Conservation (phyloP, 345 rosid genomes). For the Cardiospermum halicacabum region DNA sequence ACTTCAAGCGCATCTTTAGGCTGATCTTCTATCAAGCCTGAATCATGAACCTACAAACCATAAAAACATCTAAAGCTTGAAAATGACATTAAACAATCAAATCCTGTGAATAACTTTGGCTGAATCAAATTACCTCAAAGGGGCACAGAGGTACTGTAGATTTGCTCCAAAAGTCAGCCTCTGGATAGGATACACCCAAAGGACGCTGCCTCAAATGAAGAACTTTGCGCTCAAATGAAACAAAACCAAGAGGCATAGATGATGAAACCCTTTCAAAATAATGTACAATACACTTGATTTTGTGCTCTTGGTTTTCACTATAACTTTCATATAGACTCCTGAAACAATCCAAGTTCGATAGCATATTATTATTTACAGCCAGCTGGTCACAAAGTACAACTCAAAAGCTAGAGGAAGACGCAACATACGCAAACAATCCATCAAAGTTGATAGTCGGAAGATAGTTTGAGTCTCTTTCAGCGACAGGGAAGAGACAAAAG, state of each 20-base stretch:
- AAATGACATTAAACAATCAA: background rate
- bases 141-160: constrained; percentile 57
- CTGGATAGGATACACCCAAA: constrained; percentile 35
- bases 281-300: constrained; percentile 67
- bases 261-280: constrained; percentile 78
- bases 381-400: background rate
- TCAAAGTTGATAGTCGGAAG: constrained; percentile 87
- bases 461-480: constrained; percentile 46
- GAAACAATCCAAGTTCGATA: constrained; percentile 23
- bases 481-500: constrained; percentile 76
- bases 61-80: background rate
- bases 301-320: constrained; percentile 62
- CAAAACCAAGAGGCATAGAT: constrained; percentile 49
- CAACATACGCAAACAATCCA: constrained; percentile 73
- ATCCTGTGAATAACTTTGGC: background rate
- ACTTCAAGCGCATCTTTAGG: constrained; percentile 56
- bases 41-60: constrained; percentile 40
- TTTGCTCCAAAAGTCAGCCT: constrained; percentile 62
- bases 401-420: constrained; percentile 20
- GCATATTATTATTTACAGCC: background rate
- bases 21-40: constrained; percentile 82
- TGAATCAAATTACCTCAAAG: constrained; percentile 50
- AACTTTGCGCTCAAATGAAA: constrained; percentile 87
- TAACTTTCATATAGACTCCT: constrained; percentile 65
- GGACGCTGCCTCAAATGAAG: constrained; percentile 41